Conservation (phyloP, 345 rosid species). For the Draba incana region DNA sequence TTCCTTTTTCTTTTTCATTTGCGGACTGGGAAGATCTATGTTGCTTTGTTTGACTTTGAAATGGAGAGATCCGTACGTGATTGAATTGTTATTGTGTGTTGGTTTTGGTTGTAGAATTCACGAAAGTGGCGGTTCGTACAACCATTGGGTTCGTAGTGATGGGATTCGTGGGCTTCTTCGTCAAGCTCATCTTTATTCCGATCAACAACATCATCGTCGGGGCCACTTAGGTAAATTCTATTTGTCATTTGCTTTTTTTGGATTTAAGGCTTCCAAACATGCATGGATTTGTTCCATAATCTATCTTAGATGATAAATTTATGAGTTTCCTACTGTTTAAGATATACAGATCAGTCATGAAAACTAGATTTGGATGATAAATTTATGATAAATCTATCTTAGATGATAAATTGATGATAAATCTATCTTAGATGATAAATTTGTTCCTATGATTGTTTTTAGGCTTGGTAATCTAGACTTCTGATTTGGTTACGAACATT, state of each 20-base stretch:
- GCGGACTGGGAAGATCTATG: constrained; percentile 6
- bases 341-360: too few species aligned
- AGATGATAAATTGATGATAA: too few species aligned
- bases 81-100: constrained; percentile 3
- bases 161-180: constrained; percentile 84
- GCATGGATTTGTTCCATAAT: too few species aligned
- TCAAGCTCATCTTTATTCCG: constrained; percentile 77
- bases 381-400: too few species aligned
- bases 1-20: neutral
- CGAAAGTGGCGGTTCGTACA: constrained; percentile 82
- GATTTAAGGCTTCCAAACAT: too few species aligned
- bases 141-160: constrained; percentile 82
- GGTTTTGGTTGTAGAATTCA: constrained; percentile 51
- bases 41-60: constrained; percentile 1
- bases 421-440: too few species aligned
- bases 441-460: too few species aligned
- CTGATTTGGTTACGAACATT: neutral
- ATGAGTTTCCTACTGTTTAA: too few species aligned
- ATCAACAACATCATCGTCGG: constrained; percentile 69
- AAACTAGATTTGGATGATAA: too few species aligned
- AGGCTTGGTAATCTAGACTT: neutral
- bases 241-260: neutral
- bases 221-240: constrained; percentile 44
- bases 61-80: constrained; percentile 7
- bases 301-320: too few species aligned